Conservation (phyloP, 2,329 filamentous ascomycete genomes). For the Microdochium trichocladiopsis region DNA sequence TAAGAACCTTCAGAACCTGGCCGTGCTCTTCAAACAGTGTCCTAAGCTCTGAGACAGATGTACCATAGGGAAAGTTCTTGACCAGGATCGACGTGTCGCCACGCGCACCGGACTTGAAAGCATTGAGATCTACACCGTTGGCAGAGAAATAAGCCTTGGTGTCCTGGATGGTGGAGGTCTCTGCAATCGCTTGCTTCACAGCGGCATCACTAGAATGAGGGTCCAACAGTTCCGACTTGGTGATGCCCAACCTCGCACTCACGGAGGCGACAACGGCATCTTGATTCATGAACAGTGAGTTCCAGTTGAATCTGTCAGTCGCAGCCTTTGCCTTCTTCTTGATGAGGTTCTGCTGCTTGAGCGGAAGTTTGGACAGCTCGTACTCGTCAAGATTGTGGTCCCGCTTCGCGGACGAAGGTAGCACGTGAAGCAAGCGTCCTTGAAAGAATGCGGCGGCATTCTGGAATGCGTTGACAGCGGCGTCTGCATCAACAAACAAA, state of each 20-base stretch:
- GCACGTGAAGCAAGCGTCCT: slow-evolving; percentile 83
- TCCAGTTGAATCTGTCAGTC: slow-evolving; percentile 86
- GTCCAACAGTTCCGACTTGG: slow-evolving; percentile 86
- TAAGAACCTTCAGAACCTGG: slow-evolving; percentile 71
- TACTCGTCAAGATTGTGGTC: slow-evolving; percentile 81
- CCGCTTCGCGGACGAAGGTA: slow-evolving; percentile 77
- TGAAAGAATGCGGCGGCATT: slow-evolving; percentile 82
- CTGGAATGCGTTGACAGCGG: slow-evolving; percentile 73
- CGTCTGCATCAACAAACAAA: slow-evolving; percentile 64
- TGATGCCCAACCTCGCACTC: slow-evolving; percentile 77
- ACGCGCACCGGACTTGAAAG: slow-evolving; percentile 78
- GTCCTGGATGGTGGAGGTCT: slow-evolving; percentile 93
- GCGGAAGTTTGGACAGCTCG: slow-evolving; percentile 79
- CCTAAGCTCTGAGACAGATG: slow-evolving; percentile 69
- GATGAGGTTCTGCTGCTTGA: slow-evolving; percentile 92
- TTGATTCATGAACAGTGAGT: slow-evolving; percentile 98
- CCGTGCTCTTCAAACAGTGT: slow-evolving; percentile 83
- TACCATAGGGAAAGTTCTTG: slow-evolving; percentile 89
- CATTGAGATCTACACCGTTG: slow-evolving; percentile 85
- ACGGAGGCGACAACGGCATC: slow-evolving; percentile 91
- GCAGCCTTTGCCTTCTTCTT: slow-evolving; percentile 77
- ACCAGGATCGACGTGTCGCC: slow-evolving; percentile 85
- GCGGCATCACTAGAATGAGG: slow-evolving; percentile 93
- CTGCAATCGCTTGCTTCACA: slow-evolving; percentile 93
- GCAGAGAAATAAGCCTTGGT: slow-evolving; percentile 85